phyloP scores from a whole-genome alignment of 768 basidiomycete species.

The Trametes maxima region DNA sequence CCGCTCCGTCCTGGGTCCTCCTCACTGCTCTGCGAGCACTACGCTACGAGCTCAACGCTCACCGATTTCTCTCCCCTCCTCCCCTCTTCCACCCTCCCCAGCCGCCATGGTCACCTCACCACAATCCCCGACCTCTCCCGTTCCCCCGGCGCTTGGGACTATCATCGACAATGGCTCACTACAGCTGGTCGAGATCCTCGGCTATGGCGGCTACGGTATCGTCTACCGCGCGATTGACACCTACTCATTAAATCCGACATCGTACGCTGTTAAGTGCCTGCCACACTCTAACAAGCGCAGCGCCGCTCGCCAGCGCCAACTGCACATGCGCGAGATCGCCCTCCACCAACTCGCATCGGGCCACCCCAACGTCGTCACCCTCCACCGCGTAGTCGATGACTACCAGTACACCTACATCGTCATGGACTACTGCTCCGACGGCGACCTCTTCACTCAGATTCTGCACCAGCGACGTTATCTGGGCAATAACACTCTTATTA shows the following conservation, averaged over 20 bases:
- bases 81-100: constrained; percentile 15
- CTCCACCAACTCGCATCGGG: constrained; percentile 76
- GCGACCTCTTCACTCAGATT: constrained; percentile 93
- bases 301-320: constrained; percentile 61
- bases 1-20: constrained; percentile 28
- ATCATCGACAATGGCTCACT: constrained; percentile 82
- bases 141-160: constrained; percentile 63
- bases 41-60: constrained; percentile 24
- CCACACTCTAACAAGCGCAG: constrained; percentile 52
- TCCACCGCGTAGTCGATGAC: constrained; percentile 88
- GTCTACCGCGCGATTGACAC: constrained; percentile 87
- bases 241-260: constrained; percentile 46
- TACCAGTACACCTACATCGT: constrained; percentile 82
- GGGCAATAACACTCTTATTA: constrained; percentile 83
- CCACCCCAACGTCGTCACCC: constrained; percentile 82
- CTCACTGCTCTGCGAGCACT: constrained; percentile 31
- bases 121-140: constrained; percentile 43
- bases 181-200: constrained; percentile 84
- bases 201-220: constrained; percentile 93
- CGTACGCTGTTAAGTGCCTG: constrained; percentile 93
- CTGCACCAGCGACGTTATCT: constrained; percentile 75
- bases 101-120: constrained; percentile 34
- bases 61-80: constrained; percentile 19
- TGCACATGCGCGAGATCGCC: constrained; percentile 88
- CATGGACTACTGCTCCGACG: constrained; percentile 90